Conservation (phyloP, 257 asterid species). For the Plantago major region DNA sequence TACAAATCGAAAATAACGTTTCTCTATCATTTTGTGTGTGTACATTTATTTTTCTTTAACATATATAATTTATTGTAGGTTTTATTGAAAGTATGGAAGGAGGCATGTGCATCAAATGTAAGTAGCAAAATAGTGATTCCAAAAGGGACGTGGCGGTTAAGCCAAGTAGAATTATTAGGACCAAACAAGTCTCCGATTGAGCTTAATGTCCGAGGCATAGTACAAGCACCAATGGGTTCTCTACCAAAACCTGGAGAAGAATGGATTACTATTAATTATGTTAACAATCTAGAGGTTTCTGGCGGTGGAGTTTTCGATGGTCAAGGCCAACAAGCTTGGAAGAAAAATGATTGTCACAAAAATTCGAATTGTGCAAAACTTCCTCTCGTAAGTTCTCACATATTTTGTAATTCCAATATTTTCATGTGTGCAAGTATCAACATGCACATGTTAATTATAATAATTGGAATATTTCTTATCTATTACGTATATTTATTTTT, state of each 20-base stretch:
- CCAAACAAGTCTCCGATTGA: constrained; percentile 14
- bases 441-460: too few relatives aligned
- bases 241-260: constrained; percentile 1
- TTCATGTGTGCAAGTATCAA: too few relatives aligned
- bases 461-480: too few relatives aligned
- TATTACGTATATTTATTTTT: too few relatives aligned
- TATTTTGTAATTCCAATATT: too few relatives aligned
- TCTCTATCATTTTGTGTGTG: too few relatives aligned
- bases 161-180: constrained; percentile 8
- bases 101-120: constrained; percentile 23
- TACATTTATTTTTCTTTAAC: too few relatives aligned
- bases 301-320: constrained; percentile 38
- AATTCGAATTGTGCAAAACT: not conserved
- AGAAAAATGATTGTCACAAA: constrained; percentile 23
- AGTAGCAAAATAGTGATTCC: constrained; percentile 29
- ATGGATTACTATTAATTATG: constrained; percentile 26
- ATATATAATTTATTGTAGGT: constrained; percentile 16
- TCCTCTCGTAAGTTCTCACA: not conserved
- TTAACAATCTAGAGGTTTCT: constrained; percentile 24
- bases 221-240: constrained; percentile 24
- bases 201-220: constrained; percentile 19
- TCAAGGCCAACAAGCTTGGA: constrained; percentile 30
- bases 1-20: too few relatives aligned
- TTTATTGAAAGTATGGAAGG: constrained; percentile 25
- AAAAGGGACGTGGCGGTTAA: constrained; percentile 21